These are phyloP conservation scores for Colletotrichum gigasporum DNA, from an alignment of 2,329 filamentous ascomycete species.

Conservation along the genomic window DNA sequence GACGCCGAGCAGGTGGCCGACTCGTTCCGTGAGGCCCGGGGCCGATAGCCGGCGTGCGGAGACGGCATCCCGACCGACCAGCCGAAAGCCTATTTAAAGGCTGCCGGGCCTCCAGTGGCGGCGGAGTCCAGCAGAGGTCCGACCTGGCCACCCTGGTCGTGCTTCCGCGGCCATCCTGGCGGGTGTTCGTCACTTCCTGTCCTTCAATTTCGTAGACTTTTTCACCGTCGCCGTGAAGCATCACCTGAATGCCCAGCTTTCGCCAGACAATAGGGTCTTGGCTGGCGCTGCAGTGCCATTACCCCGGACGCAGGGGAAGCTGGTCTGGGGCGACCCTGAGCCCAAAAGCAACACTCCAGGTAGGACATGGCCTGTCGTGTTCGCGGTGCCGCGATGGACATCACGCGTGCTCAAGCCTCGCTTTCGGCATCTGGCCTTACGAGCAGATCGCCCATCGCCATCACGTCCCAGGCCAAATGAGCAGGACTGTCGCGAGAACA, in stretches of 20 bases:
- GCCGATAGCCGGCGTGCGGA: slow-evolving; percentile 20
- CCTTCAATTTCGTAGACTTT: slow-evolving; percentile 5
- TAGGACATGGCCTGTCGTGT: background rate
- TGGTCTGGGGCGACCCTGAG: background rate
- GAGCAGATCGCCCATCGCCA: no score
- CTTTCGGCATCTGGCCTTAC: slow-evolving; percentile 12
- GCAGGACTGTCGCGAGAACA: background rate
- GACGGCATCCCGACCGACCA: slow-evolving; percentile 20
- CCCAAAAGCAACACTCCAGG: background rate
- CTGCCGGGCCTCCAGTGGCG: background rate
- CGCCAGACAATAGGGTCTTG: background rate
- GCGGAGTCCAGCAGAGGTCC: background rate
- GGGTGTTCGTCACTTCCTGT: slow-evolving; percentile 13
- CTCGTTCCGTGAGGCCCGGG: background rate
- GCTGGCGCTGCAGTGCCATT: background rate
- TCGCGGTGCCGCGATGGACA: background rate
- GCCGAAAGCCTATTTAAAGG: background rate
- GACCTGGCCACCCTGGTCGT: background rate
- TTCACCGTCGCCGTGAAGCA: background rate
- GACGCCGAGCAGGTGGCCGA: background rate
- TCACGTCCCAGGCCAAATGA: background rate
- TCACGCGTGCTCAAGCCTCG: background rate
- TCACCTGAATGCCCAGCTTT: background rate
- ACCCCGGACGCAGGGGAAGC: background rate
- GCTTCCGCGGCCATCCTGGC: slow-evolving; percentile 1